phyloP scores from a whole-genome alignment of 192 early-diverging fungal genomes.

The Backusella circina region DNA sequence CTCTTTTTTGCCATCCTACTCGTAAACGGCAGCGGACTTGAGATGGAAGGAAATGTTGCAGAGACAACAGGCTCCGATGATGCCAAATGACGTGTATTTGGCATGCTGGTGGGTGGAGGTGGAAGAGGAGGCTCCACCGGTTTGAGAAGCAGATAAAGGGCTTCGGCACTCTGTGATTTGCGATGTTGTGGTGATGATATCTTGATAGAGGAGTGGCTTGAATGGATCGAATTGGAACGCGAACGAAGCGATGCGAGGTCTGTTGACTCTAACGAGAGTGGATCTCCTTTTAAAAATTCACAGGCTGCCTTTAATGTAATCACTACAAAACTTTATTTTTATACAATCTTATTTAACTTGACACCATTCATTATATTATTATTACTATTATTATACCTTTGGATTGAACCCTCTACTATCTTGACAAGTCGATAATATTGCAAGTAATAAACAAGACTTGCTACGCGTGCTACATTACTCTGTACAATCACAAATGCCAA shows the following conservation, averaged over 20 bases:
- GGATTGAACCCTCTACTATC: conserved; percentile 38
- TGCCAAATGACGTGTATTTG: background rate
- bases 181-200: conserved; percentile 10
- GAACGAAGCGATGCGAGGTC: background rate
- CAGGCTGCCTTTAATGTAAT: conserved; percentile 47
- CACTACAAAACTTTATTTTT: conserved; percentile 39
- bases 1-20: background rate
- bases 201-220: background rate
- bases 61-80: conserved; percentile 24
- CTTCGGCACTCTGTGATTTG: conserved; percentile 31
- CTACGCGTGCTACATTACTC: conserved; percentile 35
- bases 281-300: conserved; percentile 49
- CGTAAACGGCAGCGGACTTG: conserved; percentile 13
- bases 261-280: conserved; percentile 36
- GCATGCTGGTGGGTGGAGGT: background rate
- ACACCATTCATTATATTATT: background rate
- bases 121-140: background rate
- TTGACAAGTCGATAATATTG: conserved; percentile 44
- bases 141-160: background rate
- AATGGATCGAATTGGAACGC: background rate
- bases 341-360: background rate
- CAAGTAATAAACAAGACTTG: conserved; percentile 49
- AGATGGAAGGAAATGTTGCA: conserved; percentile 28
- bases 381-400: conserved; percentile 25
- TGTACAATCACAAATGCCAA: conserved; percentile 49